Evolutionary conservation across 352 stramenopile genomes (phyloP).

Genomic region (Phytopythium sindhum): DNA sequence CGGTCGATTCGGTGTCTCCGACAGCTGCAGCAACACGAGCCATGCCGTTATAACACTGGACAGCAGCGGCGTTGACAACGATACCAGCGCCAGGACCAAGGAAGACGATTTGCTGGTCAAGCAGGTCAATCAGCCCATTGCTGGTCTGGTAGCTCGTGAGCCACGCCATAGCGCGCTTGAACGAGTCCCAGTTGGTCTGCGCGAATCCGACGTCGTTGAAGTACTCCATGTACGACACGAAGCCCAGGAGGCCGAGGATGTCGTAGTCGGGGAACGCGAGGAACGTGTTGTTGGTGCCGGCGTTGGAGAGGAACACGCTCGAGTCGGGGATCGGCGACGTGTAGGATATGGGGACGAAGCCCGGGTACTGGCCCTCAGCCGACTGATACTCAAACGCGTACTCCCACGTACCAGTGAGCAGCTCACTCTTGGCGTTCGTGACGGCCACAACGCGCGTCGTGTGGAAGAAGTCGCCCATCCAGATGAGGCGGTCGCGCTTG

Average conservation of each 20-base stretch:
- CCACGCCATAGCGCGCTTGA: conserved; percentile 16
- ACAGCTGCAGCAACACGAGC: conserved; percentile 15
- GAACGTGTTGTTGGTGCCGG: conserved; percentile 12
- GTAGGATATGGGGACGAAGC: conserved; percentile 24
- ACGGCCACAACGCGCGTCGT: conserved; percentile 26
- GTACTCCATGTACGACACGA: conserved; percentile 33
- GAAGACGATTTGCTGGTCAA: conserved; percentile 20
- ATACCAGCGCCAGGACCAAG: conserved; percentile 14
- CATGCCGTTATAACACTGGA: conserved; percentile 25
- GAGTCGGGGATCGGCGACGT: conserved; percentile 22
- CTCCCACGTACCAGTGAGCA: conserved; percentile 24
- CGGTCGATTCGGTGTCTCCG: conserved; percentile 17
- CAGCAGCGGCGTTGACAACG: conserved; percentile 22
- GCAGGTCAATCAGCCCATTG: conserved; percentile 23
- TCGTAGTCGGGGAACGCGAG: conserved; percentile 28
- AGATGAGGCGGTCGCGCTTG: conserved; percentile 31
- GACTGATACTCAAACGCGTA: conserved; percentile 24
- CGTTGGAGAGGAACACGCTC: conserved; percentile 25
- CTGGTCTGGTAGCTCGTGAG: conserved; percentile 15
- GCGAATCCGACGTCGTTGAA: conserved; percentile 19
- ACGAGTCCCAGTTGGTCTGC: conserved; percentile 16
- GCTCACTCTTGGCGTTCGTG: conserved; percentile 22
- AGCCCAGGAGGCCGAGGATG: conserved; percentile 24
- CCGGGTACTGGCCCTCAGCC: conserved; percentile 15
- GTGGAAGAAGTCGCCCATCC: conserved; percentile 32